phyloP scores from a whole-genome alignment of 257 asterid genomes.

The Jaltomata sinuosa region DNA sequence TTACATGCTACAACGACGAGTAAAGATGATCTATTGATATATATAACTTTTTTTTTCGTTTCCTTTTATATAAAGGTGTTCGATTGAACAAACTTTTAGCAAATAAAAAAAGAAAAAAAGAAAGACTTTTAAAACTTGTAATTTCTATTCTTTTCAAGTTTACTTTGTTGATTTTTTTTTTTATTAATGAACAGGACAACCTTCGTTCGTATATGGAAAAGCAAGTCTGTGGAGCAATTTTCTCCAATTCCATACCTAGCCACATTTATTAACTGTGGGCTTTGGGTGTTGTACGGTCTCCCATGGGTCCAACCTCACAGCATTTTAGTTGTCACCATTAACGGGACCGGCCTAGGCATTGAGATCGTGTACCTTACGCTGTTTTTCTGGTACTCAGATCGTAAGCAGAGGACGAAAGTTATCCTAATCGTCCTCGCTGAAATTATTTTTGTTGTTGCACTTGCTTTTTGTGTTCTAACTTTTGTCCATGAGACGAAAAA shows the following conservation, averaged over 20 bases:
- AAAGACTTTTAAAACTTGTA: neutral
- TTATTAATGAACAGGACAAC: slow-evolving; percentile 44
- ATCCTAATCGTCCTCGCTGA: slow-evolving; percentile 27
- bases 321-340: slow-evolving; percentile 59
- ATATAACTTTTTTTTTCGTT: too few species aligned
- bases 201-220: slow-evolving; percentile 54
- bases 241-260: slow-evolving; percentile 75
- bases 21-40: too few species aligned
- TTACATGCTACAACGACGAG: too few species aligned
- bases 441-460: slow-evolving; percentile 31
- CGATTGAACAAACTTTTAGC: too few species aligned
- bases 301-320: slow-evolving; percentile 75
- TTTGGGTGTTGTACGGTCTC: slow-evolving; percentile 79
- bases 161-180: neutral
- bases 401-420: slow-evolving; percentile 35
- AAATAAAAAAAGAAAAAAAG: too few species aligned
- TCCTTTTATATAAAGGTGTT: too few species aligned
- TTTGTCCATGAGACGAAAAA: slow-evolving; percentile 32
- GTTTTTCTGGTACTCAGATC: slow-evolving; percentile 34
- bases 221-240: slow-evolving; percentile 63
- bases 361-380: slow-evolving; percentile 44
- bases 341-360: slow-evolving; percentile 58
- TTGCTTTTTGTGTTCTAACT: slow-evolving; percentile 40
- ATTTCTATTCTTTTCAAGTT: neutral
- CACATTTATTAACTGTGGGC: slow-evolving; percentile 64